Evolutionary conservation across 805 yeast species (phyloP), one percentile per base, ranked within the genome.

Genomic region (Pichia scutulata): DNA sequence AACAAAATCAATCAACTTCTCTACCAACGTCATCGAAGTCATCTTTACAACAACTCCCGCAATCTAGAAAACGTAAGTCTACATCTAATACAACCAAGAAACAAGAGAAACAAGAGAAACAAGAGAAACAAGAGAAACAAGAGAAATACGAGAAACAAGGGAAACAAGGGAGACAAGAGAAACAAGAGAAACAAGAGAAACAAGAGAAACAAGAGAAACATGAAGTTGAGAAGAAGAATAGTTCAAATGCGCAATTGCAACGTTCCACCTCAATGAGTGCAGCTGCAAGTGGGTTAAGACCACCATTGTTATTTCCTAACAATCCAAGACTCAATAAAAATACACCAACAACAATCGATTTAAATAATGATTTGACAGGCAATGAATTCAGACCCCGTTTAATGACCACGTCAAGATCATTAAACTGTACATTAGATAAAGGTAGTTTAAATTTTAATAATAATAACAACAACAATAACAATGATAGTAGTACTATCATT

Each of bases 221-320:
- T 43, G 36, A 19, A 10, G 22, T 12, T 18, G 24, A 37, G 3
- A 33, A 33, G n/a, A 33, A 33, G 37, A n/a, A 4, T 7, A 33
- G n/a, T 18, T 18, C 23, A 18, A 33, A 25, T 18, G 5, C 30
- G 9, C 40, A 30, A 18, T 36, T 24, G 10, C 46, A 46, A 16
- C 43, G 43, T 9, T 36, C 50, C 2, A 47, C 50, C 18, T 47
- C 50, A 7, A 42, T 47, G 44, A 26, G 36, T 21, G 39, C 48
- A 26, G 42, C 49, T 5, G 48, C 39, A 28, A 43, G 43, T n/a
- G 52, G 42, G 9, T 14, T 53, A 3, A 28, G 39, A 19, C 52
- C 49, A 14, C 46, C 53, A 6, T 50, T 55, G 9, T 30, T 52
- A 21, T 52, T 52, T 33, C 52, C 55, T n/a, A 23, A 41, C 6